Percentiles rank a stretch among this genome's conserved stretches.
These are phyloP conservation scores for Xylariaceae sp. DNA, from an alignment of 2,329 filamentous ascomycete species.

Conservation along the genomic window DNA sequence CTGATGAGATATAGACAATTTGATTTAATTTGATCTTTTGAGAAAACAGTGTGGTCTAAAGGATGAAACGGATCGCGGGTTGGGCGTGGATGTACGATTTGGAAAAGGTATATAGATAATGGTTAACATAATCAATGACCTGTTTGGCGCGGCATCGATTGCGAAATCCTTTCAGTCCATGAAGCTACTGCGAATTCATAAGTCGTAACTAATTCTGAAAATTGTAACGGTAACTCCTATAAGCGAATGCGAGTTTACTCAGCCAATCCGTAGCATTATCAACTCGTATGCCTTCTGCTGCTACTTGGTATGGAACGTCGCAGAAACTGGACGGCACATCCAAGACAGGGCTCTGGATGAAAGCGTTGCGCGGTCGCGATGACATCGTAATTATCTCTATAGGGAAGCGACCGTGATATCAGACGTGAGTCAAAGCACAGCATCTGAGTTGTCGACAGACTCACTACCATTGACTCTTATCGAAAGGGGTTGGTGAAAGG, in stretches of 20 bases:
- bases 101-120: neutral
- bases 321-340: constrained; percentile 67
- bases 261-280: constrained; percentile 31
- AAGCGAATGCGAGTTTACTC: constrained; percentile 28
- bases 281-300: constrained; percentile 30
- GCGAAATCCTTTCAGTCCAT: too few species aligned
- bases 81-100: too few species aligned
- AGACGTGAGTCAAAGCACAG: neutral
- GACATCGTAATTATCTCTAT: neutral
- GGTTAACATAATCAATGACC: neutral
- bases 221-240: neutral
- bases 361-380: neutral
- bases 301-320: constrained; percentile 61
- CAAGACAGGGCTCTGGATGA: neutral
- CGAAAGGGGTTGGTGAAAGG: constrained; percentile 67
- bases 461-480: neutral
- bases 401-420: neutral
- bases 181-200: neutral
- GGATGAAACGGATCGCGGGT: too few species aligned
- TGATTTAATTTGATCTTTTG: neutral
- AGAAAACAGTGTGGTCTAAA: neutral
- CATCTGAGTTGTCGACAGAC: neutral
- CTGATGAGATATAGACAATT: neutral
- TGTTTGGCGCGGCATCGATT: constrained; percentile 16
- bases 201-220: neutral